Evolutionary conservation across 257 asterid genomes (phyloP), one percentile per base, ranked within the genome.

Genomic region (Lycium barbarum): DNA sequence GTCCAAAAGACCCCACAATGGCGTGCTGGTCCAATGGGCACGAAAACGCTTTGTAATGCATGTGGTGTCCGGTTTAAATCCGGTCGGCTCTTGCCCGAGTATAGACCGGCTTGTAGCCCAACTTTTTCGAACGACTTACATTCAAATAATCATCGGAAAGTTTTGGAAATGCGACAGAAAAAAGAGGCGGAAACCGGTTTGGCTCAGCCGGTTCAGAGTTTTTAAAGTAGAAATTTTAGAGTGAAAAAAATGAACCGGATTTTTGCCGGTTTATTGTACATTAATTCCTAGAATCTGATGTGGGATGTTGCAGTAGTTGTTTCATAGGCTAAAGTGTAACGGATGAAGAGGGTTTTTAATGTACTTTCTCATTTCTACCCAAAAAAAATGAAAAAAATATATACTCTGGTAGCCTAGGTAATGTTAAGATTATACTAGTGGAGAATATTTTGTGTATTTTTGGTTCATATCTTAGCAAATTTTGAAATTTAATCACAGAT

Each of bases 31-130:
- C 99, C 99, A 5, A 89, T 85, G 3, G 99, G 99, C 2, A 86
- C 98, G 43, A 96, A 96, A 82, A 96, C 99, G n/a, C 98, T 96
- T 45, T 96, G 99, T 82, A 96, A 96, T 80, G 98, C 99, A 0
- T 94, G 99, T 76, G 99, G 99, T 6, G 99, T 96, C 55, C 90
- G 99, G 84, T 94, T 7, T 88, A 96, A 96, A 89, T 94, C 99
- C 67, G 99, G 99, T 1, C 92, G 99, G 78, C 95, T 96, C 0
- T 62, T 96, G 10, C 99, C 99, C 61, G 99, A 96, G 55, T 96
- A 96, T 83, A 92, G 99, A 2, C 99, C 99, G 45, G 99, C 98
- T 1, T 93, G 97, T 58, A 96, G 99, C 95, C 99, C 99, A 6
- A 93, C 95, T 0, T 96, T 91, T 88, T 93, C 97, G 0, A 91